Percentiles rank a stretch among this genome's conserved stretches.
Conservation (phyloP, 345 rosid genomes). For the Citrus australasica region DNA sequence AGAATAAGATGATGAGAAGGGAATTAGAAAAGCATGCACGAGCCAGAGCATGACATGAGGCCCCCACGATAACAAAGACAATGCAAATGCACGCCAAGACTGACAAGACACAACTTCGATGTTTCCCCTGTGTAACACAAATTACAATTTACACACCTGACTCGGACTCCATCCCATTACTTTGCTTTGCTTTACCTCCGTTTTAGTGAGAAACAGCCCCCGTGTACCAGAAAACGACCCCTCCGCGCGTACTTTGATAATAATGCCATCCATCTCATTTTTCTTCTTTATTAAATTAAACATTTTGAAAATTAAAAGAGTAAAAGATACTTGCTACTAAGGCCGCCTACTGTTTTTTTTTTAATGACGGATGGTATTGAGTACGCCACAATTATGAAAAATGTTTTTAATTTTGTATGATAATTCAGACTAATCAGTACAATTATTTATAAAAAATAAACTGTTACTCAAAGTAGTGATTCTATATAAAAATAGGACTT, state of each 20-base stretch:
- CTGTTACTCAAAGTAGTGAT: accelerated
- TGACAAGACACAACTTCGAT: conserved; percentile 32
- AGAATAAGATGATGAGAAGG: neutral
- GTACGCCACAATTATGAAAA: accelerated
- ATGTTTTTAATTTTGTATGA: too few species aligned
- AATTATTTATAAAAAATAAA: too few species aligned
- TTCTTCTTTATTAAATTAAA: neutral
- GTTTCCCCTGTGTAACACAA: conserved; percentile 22
- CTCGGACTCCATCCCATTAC: neutral
- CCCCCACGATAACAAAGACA: neutral
- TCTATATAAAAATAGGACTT: too few species aligned
- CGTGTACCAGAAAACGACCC: conserved; percentile 43
- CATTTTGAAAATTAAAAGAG: neutral
- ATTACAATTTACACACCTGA: conserved; percentile 18
- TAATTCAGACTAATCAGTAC: accelerated
- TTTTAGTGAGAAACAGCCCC: conserved; percentile 14
- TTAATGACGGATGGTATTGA: too few species aligned
- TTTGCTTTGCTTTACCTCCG: neutral
- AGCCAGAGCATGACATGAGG: neutral
- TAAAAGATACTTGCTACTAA: neutral
- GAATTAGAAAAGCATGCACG: neutral
- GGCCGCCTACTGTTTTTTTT: neutral
- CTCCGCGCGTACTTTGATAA: conserved; percentile 29
- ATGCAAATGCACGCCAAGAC: conserved; percentile 31
- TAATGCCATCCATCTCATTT: conserved; percentile 37